A percentile compares a stretch with the other conserved stretches of the same genome.
phyloP scores from a whole-genome alignment of 2,329 filamentous ascomycete genomes.

The Botrytis sinoallii region DNA sequence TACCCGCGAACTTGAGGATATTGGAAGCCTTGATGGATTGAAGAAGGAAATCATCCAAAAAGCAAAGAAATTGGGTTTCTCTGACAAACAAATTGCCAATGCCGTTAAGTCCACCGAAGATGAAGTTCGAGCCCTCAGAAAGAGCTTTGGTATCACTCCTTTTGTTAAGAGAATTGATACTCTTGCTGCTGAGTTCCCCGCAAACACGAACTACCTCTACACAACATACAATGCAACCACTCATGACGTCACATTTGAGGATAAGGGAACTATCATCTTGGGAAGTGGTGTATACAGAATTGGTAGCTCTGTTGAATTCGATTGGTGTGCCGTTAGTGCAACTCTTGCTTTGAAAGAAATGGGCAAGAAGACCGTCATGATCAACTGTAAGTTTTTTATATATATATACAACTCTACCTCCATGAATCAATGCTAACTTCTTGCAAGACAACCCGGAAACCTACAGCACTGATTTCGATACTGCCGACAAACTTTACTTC shows the following conservation, averaged over 20 bases:
- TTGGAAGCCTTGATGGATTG: slow-evolving; percentile 77
- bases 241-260: slow-evolving; percentile 91
- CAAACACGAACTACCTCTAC: slow-evolving; percentile 48
- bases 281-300: slow-evolving; percentile 97
- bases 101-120: slow-evolving; percentile 85
- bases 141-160: slow-evolving; percentile 83
- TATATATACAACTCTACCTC: too few relatives aligned
- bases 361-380: slow-evolving; percentile 97
- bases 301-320: slow-evolving; percentile 95
- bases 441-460: slow-evolving; percentile 54
- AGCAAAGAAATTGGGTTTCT: slow-evolving; percentile 98
- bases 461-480: slow-evolving; percentile 79
- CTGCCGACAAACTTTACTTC: slow-evolving; percentile 89
- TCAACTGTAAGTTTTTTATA: slow-evolving; percentile 56
- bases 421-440: neutral
- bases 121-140: slow-evolving; percentile 79
- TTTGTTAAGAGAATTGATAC: slow-evolving; percentile 99
- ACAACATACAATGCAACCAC: slow-evolving; percentile 96
- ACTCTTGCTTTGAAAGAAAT: slow-evolving; percentile 78
- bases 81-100: slow-evolving; percentile 87
- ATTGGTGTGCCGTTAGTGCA: slow-evolving; percentile 95
- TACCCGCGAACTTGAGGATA: slow-evolving; percentile 78
- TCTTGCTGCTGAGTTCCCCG: slow-evolving; percentile 82
- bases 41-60: slow-evolving; percentile 86
- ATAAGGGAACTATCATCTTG: slow-evolving; percentile 84